phyloP scores from a whole-genome alignment of 805 yeast species.

The Cephaloascus fragrans region DNA sequence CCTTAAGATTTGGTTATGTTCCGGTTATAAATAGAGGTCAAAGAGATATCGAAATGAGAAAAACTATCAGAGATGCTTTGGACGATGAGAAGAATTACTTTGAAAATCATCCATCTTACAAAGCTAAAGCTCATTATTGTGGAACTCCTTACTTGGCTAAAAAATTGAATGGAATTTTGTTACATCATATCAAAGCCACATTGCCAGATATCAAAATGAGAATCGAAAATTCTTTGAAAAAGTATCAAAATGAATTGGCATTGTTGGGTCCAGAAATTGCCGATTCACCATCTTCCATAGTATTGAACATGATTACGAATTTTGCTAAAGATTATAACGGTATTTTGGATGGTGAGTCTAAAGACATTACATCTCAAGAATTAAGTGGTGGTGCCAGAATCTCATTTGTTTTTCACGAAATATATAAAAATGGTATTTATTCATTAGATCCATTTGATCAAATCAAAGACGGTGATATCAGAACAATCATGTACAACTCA shows the following conservation, averaged over 20 bases:
- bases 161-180: conserved; percentile 76
- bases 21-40: conserved; percentile 98
- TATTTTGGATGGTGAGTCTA: conserved; percentile 85
- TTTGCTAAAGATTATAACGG: conserved; percentile 87
- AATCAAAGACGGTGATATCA: conserved; percentile 88
- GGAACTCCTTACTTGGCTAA: conserved; percentile 98
- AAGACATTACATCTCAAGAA: conserved; percentile 81
- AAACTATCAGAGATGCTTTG: conserved; percentile 82
- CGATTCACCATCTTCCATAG: conserved; percentile 83
- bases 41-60: conserved; percentile 82
- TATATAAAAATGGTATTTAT: conserved; percentile 83
- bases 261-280: conserved; percentile 82
- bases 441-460: conserved; percentile 95
- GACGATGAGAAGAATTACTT: conserved; percentile 73
- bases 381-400: conserved; percentile 97
- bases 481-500: conserved; percentile 94
- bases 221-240: conserved; percentile 75
- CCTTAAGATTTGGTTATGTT: conserved; percentile 89
- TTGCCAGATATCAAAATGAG: conserved; percentile 90
- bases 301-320: conserved; percentile 84
- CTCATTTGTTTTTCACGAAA: conserved; percentile 93
- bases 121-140: conserved; percentile 90
- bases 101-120: conserved; percentile 83
- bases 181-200: conserved; percentile 82
- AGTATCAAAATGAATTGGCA: conserved; percentile 71